A percentile compares a stretch with the other conserved stretches of the same genome.
These are phyloP conservation scores for Leptographium lundbergii DNA, from an alignment of 2,329 filamentous ascomycete species.

Conservation along the genomic window DNA sequence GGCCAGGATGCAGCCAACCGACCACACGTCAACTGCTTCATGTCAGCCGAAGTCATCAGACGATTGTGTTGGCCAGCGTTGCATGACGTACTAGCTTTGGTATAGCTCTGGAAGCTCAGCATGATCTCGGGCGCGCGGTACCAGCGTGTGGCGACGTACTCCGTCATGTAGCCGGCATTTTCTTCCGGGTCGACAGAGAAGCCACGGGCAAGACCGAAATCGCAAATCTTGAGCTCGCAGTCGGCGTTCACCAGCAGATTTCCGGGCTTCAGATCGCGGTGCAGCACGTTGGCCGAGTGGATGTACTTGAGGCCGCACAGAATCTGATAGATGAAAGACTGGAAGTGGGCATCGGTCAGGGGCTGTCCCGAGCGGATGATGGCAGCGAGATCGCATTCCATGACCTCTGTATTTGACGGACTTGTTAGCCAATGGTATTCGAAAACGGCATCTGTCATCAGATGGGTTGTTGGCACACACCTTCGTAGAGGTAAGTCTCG, in stretches of 20 bases:
- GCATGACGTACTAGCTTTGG: slow-evolving; percentile 91
- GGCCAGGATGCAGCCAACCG: slow-evolving; percentile 92
- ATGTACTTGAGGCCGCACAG: slow-evolving; percentile 98
- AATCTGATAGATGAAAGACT: slow-evolving; percentile 99
- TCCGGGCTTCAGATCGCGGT: slow-evolving; percentile 92
- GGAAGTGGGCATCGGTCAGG: slow-evolving; percentile 95
- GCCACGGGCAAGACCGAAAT: slow-evolving; percentile 91
- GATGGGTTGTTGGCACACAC: slow-evolving; percentile 35
- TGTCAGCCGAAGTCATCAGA: neutral
- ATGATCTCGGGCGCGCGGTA: slow-evolving; percentile 94
- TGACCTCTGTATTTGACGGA: slow-evolving; percentile 57
- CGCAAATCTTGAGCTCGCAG: slow-evolving; percentile 98
- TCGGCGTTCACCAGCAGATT: slow-evolving; percentile 97
- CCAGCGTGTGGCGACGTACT: slow-evolving; percentile 97
- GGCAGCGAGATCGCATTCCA: slow-evolving; percentile 96
- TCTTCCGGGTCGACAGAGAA: slow-evolving; percentile 97
- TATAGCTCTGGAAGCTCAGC: slow-evolving; percentile 99
- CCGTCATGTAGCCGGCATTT: slow-evolving; percentile 98
- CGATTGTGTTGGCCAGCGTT: neutral
- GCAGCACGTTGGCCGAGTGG: slow-evolving; percentile 93
- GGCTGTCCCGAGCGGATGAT: slow-evolving; percentile 97
- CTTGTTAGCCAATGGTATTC: slow-evolving; percentile 3
- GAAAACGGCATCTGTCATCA: neutral
- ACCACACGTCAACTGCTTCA: slow-evolving; percentile 86
- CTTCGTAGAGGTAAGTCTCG: slow-evolving; percentile 97